phyloP scores from a whole-genome alignment of 495 filamentous ascomycete genomes.

The Opeltia flavorubescens region DNA sequence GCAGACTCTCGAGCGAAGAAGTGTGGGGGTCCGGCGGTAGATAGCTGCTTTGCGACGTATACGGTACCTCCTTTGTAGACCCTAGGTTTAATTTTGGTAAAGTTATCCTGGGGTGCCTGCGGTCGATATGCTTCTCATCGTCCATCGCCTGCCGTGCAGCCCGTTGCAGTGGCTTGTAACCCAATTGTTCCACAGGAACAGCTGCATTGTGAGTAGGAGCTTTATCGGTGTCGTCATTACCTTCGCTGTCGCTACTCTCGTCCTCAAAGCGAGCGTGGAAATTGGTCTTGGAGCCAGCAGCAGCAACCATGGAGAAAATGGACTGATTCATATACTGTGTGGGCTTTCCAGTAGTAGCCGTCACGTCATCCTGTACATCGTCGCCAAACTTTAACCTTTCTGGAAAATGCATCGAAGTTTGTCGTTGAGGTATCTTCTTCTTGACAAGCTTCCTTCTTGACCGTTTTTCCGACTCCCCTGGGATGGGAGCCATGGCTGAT shows the following conservation, averaged over 20 bases:
- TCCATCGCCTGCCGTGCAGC: background rate
- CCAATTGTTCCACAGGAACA: background rate
- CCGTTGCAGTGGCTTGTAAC: constrained; percentile 2
- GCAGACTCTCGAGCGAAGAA: constrained; percentile 19
- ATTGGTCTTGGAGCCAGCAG: constrained; percentile 69
- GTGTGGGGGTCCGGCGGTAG: constrained; percentile 6
- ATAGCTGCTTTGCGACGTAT: constrained; percentile 17
- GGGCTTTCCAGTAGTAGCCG: constrained; percentile 35
- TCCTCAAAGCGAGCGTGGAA: constrained; percentile 72
- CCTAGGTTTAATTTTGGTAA: constrained; percentile 16
- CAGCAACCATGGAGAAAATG: constrained; percentile 84
- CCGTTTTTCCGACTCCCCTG: constrained; percentile 17
- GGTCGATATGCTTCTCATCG: constrained; percentile 2
- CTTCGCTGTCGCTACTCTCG: constrained; percentile 67
- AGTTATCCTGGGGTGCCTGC: constrained; percentile 15
- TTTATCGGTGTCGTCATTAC: constrained; percentile 21
- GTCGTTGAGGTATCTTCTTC: constrained; percentile 39
- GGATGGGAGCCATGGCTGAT: background rate
- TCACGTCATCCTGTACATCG: constrained; percentile 61
- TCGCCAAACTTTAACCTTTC: constrained; percentile 62
- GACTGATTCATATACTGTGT: constrained; percentile 78
- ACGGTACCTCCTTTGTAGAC: constrained; percentile 17
- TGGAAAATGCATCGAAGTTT: constrained; percentile 56
- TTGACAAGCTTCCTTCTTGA: constrained; percentile 42
- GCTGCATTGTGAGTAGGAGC: background rate